phyloP scores from a whole-genome alignment of 2,329 filamentous ascomycete species.

The Pezicula carpinea region DNA sequence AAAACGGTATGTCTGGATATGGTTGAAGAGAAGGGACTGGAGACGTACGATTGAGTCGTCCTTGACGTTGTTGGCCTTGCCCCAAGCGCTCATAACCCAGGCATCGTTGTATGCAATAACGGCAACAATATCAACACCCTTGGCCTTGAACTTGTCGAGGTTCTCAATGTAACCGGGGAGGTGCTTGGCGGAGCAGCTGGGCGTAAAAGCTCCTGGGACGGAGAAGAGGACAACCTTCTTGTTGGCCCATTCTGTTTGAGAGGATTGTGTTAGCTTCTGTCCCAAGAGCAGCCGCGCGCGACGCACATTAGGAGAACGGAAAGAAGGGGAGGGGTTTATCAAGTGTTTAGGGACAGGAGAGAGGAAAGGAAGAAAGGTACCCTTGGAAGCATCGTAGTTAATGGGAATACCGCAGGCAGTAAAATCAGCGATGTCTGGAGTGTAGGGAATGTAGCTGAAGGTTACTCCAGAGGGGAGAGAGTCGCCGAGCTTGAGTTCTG shows the following conservation, averaged over 20 bases:
- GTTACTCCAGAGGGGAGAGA: conserved; percentile 74
- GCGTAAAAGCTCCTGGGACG: conserved; percentile 67
- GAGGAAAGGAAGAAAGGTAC: conserved; percentile 30
- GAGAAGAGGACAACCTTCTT: conserved; percentile 70
- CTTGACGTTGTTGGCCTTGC: conserved; percentile 64
- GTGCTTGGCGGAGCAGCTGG: conserved; percentile 63
- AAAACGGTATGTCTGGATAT: background rate
- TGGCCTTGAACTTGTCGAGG: conserved; percentile 51
- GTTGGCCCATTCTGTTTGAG: conserved; percentile 50
- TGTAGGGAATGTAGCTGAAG: conserved; percentile 82
- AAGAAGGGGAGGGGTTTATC: background rate
- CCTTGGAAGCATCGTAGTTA: conserved; percentile 74
- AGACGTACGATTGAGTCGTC: conserved; percentile 55
- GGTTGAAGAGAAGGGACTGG: background rate
- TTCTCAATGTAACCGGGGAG: conserved; percentile 65
- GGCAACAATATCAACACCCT: conserved; percentile 65
- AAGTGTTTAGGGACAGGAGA: background rate
- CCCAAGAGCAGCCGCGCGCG: too few relatives aligned
- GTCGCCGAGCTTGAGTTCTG: conserved; percentile 60
- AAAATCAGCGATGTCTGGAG: conserved; percentile 61
- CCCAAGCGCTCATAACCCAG: conserved; percentile 68
- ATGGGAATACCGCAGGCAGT: conserved; percentile 74
- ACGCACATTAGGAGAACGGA: background rate
- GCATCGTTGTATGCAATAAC: conserved; percentile 66
- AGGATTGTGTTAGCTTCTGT: conserved; percentile 2